Evolutionary conservation across 2,329 filamentous ascomycete species (phyloP).

Genomic region (Xylariaceae sp.): DNA sequence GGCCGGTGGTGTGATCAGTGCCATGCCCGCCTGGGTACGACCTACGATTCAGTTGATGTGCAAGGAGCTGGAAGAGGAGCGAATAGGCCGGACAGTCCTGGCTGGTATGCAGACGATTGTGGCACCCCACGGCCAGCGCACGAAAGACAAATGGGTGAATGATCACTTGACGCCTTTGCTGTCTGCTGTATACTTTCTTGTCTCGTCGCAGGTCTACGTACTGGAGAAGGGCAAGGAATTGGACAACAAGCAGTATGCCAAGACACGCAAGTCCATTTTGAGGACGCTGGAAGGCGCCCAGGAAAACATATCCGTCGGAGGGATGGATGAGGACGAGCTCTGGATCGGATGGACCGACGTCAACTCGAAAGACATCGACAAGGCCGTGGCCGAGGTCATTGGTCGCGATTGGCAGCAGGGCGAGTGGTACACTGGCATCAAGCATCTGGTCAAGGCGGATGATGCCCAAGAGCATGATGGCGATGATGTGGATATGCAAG

Average conservation of each 20-base stretch:
- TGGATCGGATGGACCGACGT: slow-evolving; percentile 51
- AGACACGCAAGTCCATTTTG: slow-evolving; percentile 43
- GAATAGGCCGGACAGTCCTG: slow-evolving; percentile 67
- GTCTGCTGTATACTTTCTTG: slow-evolving; percentile 57
- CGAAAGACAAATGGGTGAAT: slow-evolving; percentile 45
- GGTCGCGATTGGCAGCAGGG: slow-evolving; percentile 52
- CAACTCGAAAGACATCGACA: slow-evolving; percentile 53
- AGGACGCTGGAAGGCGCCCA: slow-evolving; percentile 37
- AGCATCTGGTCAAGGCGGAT: slow-evolving; percentile 44
- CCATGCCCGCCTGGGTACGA: slow-evolving; percentile 64
- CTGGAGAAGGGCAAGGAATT: slow-evolving; percentile 34
- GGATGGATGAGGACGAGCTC: slow-evolving; percentile 41
- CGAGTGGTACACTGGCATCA: slow-evolving; percentile 61
- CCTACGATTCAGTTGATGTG: slow-evolving; percentile 64
- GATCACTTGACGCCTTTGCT: slow-evolving; percentile 50
- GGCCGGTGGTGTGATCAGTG: slow-evolving; percentile 19
- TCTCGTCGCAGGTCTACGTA: slow-evolving; percentile 45
- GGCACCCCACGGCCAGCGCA: slow-evolving; percentile 37
- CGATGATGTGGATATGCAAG: slow-evolving; percentile 25
- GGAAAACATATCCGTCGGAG: slow-evolving; percentile 32
- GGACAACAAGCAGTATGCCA: slow-evolving; percentile 41
- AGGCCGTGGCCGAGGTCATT: slow-evolving; percentile 55
- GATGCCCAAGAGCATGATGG: slow-evolving; percentile 20
- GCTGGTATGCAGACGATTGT: slow-evolving; percentile 63
- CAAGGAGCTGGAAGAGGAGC: slow-evolving; percentile 53